Evolutionary conservation across 495 filamentous ascomycete genomes (phyloP), one percentile per base, ranked within the genome.

Genomic region (Podospora appendiculata): DNA sequence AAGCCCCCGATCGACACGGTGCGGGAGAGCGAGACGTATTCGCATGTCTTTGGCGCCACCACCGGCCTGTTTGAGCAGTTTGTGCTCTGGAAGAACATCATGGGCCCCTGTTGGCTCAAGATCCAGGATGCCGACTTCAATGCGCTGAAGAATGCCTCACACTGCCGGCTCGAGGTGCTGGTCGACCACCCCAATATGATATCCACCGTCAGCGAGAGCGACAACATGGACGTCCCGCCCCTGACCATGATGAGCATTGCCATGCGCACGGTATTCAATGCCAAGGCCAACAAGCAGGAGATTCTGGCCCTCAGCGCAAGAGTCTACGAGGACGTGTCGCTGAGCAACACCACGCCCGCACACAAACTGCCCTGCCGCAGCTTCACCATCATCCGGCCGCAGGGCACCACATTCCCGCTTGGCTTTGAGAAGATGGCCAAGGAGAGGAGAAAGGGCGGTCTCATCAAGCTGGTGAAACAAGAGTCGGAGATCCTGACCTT

Each of bases 1-100:
- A 67, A 82, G 32, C 69, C 95, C 25, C 75, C 84, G 8, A 81
- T 86, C 58, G 83, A 72, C 44, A 55, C 69, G 35, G 89, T 59
- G 64, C 82, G 45, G 4, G 80, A 73, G 52, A 93, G 94, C 16
- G 85, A 95, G 64, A 96, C 94, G 0, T 98, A 90, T 64, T 97
- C 94, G 4, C 85, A 88, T 47, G 89, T 95, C 41, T 98, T 98
- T 55, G 94, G 93, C 41, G 86, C 88, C 42, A 95, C 94, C 62
- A 98, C 93, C 0, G 82, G 89, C 3, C 74, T 97, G 1, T 98
- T 98, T 57, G 93, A 98, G 61, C 93, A 98, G 60, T 98, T 98
- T 61, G 94, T 96, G 12, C 78, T 98, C 11, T 96, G 90, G 88
- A 96, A 94, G 69, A 90, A 92, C 56, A 87, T 98, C 53, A 97